Conservation (phyloP, 2,329 filamentous ascomycete genomes). For the Elsinoe batatas region DNA sequence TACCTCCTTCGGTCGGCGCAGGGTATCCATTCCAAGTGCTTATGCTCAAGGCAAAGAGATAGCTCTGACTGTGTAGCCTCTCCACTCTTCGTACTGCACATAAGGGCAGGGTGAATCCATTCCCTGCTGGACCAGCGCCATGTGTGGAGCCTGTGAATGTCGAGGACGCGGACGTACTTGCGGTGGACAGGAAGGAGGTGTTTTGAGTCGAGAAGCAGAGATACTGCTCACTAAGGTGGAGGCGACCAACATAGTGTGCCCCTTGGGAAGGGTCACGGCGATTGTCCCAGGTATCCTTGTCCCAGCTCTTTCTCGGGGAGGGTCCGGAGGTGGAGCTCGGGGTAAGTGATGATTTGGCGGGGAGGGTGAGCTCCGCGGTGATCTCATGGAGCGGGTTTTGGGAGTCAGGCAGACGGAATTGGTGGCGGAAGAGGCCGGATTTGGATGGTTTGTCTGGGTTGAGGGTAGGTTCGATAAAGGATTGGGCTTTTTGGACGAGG, state of each 20-base stretch:
- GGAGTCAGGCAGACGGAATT: conserved; percentile 87
- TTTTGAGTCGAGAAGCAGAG: conserved; percentile 94
- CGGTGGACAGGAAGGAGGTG: conserved; percentile 72
- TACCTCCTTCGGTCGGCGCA: conserved; percentile 43
- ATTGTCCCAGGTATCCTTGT: conserved; percentile 51
- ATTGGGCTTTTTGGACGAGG: conserved; percentile 91
- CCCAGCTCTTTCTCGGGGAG: conserved; percentile 40
- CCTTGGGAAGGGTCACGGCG: conserved; percentile 37
- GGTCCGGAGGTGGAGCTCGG: conserved; percentile 15
- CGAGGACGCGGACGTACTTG: conserved; percentile 69
- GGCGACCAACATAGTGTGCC: conserved; percentile 72
- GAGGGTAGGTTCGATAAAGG: conserved; percentile 79
- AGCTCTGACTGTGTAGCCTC: conserved; percentile 82
- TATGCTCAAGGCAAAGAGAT: conserved; percentile 84
- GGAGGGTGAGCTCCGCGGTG: conserved; percentile 82
- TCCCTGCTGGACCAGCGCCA: conserved; percentile 82
- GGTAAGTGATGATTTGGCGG: conserved; percentile 46
- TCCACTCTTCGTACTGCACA: conserved; percentile 89
- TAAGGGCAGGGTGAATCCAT: conserved; percentile 89
- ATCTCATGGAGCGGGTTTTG: conserved; percentile 95
- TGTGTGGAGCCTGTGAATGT: conserved; percentile 88
- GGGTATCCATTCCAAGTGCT: conserved; percentile 77
- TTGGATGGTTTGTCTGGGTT: conserved; percentile 77
- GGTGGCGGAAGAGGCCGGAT: conserved; percentile 82
- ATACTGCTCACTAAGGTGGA: conserved; percentile 89